Evolutionary conservation across 2,329 filamentous ascomycete species (phyloP).

Genomic region (Neofusicoccum kwambonambiense): DNA sequence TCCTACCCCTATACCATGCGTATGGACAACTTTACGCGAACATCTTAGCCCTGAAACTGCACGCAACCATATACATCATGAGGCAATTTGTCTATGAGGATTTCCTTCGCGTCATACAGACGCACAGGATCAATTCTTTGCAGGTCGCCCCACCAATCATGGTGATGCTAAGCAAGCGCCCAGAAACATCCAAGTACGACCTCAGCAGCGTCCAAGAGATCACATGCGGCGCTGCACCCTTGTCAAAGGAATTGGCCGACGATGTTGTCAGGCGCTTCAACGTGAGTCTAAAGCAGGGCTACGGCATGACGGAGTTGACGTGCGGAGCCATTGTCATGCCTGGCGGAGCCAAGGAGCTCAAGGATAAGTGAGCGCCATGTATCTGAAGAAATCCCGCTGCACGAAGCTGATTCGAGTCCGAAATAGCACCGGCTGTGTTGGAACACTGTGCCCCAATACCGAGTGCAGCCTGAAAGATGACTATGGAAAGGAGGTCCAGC

Average conservation of each 20-base stretch:
- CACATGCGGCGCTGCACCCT: conserved; percentile 67
- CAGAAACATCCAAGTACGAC: conserved; percentile 64
- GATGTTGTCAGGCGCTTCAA: conserved; percentile 60
- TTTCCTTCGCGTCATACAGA: conserved; percentile 67
- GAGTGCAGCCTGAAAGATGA: conserved; percentile 66
- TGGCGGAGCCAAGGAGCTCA: background rate
- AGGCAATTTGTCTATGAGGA: conserved; percentile 70
- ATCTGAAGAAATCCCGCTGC: background rate
- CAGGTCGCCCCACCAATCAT: conserved; percentile 73
- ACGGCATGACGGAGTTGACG: conserved; percentile 78
- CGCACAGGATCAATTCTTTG: conserved; percentile 66
- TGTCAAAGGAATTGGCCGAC: conserved; percentile 39
- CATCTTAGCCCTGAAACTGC: conserved; percentile 55
- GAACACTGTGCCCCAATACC: conserved; percentile 69
- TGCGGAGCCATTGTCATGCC: conserved; percentile 30
- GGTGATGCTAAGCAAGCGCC: conserved; percentile 70
- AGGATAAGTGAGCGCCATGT: conserved; percentile 19
- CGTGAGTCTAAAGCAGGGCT: conserved; percentile 66
- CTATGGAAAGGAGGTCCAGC: conserved; percentile 50
- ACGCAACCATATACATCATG: conserved; percentile 74
- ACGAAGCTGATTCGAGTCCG: conserved; percentile 39
- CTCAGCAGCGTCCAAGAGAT: conserved; percentile 63
- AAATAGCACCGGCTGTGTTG: conserved; percentile 52
- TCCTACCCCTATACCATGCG: conserved; percentile 63
- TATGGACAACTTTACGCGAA: conserved; percentile 67